A percentile compares a stretch with the other conserved stretches of the same genome.
phyloP scores from a whole-genome alignment of 108 stramenopile genomes.

The Asterionellopsis glacialis region DNA sequence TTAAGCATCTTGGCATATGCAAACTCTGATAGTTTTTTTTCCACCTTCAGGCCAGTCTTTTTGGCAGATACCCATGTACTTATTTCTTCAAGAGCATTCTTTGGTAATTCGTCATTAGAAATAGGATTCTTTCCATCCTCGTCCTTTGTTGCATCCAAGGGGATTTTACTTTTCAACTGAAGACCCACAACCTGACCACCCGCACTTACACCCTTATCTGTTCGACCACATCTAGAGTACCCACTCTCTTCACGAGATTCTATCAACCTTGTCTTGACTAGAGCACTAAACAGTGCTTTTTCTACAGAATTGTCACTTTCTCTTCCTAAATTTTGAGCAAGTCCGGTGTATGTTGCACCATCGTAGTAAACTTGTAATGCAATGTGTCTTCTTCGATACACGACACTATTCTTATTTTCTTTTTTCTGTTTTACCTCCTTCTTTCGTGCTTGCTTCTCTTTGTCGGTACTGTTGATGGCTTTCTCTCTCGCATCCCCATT shows the following conservation, averaged over 20 bases:
- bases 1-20: constrained; percentile 94
- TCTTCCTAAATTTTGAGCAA: constrained; percentile 75
- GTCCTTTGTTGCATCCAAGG: constrained; percentile 34
- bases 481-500: too few relatives aligned
- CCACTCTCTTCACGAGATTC: constrained; percentile 38
- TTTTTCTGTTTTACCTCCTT: too few relatives aligned
- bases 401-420: too few relatives aligned
- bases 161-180: constrained; percentile 72
- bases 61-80: constrained; percentile 46
- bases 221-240: constrained; percentile 95
- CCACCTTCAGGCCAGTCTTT: constrained; percentile 13
- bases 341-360: constrained; percentile 75
- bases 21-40: constrained; percentile 62
- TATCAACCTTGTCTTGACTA: constrained; percentile 67
- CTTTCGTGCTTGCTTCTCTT: too few relatives aligned
- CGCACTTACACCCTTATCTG: constrained; percentile 93
- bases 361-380: constrained; percentile 89
- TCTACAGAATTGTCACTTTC: constrained; percentile 82
- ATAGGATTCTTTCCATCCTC: constrained; percentile 22
- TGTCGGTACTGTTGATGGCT: too few relatives aligned
- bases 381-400: constrained; percentile 63
- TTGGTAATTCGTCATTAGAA: constrained; percentile 52
- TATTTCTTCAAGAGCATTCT: constrained; percentile 46
- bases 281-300: constrained; percentile 75
- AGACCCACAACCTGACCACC: constrained; percentile 93